Evolutionary conservation across 2,329 filamentous ascomycete genomes (phyloP).

Genomic region (Bertia moriformis): DNA sequence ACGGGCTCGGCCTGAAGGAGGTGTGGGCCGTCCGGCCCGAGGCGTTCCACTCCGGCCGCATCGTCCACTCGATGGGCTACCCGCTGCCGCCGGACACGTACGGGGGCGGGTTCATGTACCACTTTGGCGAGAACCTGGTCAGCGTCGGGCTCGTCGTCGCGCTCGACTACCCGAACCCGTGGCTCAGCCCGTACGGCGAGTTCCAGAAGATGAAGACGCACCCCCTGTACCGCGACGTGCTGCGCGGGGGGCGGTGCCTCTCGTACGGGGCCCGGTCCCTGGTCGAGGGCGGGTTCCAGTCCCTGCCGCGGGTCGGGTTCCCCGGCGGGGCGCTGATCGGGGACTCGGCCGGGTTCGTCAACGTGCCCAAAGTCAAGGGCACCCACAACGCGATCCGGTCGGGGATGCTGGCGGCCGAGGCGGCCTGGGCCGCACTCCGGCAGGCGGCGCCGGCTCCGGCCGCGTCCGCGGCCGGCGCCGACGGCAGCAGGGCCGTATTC

Average conservation of each 20-base stretch:
- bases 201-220: slow-evolving; percentile 99
- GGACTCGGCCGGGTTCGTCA: slow-evolving; percentile 90
- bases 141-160: slow-evolving; percentile 82
- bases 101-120: slow-evolving; percentile 98
- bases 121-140: slow-evolving; percentile 95
- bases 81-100: slow-evolving; percentile 80
- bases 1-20: slow-evolving; percentile 87
- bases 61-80: slow-evolving; percentile 85
- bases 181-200: slow-evolving; percentile 86
- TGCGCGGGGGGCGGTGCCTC: slow-evolving; percentile 96
- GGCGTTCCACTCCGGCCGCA: slow-evolving; percentile 76
- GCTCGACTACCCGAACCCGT: slow-evolving; percentile 91
- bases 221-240: slow-evolving; percentile 68
- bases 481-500: slow-evolving; percentile 61
- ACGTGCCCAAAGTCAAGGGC: slow-evolving; percentile 96
- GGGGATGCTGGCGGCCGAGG: slow-evolving; percentile 89
- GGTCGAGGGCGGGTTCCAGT: slow-evolving; percentile 92
- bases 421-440: slow-evolving; percentile 63
- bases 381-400: slow-evolving; percentile 97
- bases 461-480: slow-evolving; percentile 23
- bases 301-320: slow-evolving; percentile 91
- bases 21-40: slow-evolving; percentile 92
- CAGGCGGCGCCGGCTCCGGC: too few species aligned
- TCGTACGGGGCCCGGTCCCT: slow-evolving; percentile 87
- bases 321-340: slow-evolving; percentile 90